Evolutionary conservation across 148 eudicot genomes (phyloP), one percentile per base, ranked within the genome.

Genomic region (Vaccinium myrtillus): DNA sequence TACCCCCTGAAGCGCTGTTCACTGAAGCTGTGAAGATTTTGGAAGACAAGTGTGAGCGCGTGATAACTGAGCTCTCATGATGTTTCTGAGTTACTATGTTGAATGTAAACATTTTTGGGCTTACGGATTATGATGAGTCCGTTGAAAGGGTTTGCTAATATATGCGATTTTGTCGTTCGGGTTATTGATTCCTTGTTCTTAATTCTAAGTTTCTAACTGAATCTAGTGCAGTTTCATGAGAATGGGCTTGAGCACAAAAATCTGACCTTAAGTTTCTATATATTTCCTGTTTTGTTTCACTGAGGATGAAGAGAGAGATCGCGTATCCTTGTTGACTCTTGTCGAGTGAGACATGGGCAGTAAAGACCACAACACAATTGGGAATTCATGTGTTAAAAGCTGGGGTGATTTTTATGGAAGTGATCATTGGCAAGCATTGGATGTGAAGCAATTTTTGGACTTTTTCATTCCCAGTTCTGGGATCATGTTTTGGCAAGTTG

Each of bases 1-100:
- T 96, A 81, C 91, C 99, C 54, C 99, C 99, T 9, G 97, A 96
- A 85, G 92, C 86, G 81, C 95, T 96, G 65, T 94, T 96, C 87
- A 93, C 94, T 0, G 98, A 96, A 92, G 99, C 98, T 85, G 94
- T 93, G 83, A 91, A 94, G 92, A 93, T 96, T 54, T 88, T 94
- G 92, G 95, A 93, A 92, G 98, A 91, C 79, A 96, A 96, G 87
- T 96, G 97, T 77, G 93, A 84, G 84, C 89, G 94, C 27, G 89
- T 94, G 70, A 91, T 96, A 79, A 92, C 93, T 0, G 98, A 91
- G 88, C 92, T 96, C 84, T 94, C 98, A 30, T 94, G 88, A 90
- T 85, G 8, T 54, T 59, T 25, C 49, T 46, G 43, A 30, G 2
- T 71, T 75, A 3, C 39, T 27, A 3, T 84, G 32, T 63, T 23